phyloP scores from a whole-genome alignment of 2,329 filamentous ascomycete species.

The Monilinia fructicola region DNA sequence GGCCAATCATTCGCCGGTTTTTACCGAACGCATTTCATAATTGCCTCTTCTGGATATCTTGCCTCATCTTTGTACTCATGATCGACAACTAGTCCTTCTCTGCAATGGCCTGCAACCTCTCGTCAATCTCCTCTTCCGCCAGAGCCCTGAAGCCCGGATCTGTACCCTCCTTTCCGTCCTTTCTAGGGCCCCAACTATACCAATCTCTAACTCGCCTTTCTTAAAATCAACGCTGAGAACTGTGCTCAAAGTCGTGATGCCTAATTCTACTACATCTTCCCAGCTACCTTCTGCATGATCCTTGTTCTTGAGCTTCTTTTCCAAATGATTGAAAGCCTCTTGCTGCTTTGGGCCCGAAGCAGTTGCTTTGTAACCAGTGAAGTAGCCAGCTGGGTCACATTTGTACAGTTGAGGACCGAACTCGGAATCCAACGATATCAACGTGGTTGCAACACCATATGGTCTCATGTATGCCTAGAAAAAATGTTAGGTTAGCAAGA shows the following conservation, averaged over 20 bases:
- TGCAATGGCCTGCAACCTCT: conserved; percentile 94
- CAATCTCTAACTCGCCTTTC: conserved; percentile 97
- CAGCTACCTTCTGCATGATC: conserved; percentile 86
- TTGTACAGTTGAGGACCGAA: conserved; percentile 95
- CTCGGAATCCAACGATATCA: conserved; percentile 92
- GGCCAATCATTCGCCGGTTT: conserved; percentile 28
- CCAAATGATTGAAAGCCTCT: conserved; percentile 95
- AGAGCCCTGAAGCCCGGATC: conserved; percentile 79
- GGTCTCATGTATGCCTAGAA: conserved; percentile 92
- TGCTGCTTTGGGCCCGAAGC: conserved; percentile 97
- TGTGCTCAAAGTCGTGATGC: conserved; percentile 91
- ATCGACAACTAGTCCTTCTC: conserved; percentile 80
- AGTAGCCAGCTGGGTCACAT: conserved; percentile 97
- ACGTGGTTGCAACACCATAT: conserved; percentile 89
- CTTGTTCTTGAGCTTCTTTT: conserved; percentile 99
- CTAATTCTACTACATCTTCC: conserved; percentile 97
- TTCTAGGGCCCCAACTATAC: conserved; percentile 88
- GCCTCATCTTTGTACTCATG: conserved; percentile 21
- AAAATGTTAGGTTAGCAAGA: conserved; percentile 29
- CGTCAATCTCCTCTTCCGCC: conserved; percentile 97
- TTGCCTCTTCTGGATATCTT: conserved; percentile 31
- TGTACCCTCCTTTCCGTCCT: conserved; percentile 80
- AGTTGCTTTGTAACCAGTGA: conserved; percentile 97
- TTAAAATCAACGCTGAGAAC: conserved; percentile 99
- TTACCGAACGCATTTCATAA: conserved; percentile 33